Conservation (phyloP, 2,329 filamentous ascomycete species). For the Colletotrichum sojae region DNA sequence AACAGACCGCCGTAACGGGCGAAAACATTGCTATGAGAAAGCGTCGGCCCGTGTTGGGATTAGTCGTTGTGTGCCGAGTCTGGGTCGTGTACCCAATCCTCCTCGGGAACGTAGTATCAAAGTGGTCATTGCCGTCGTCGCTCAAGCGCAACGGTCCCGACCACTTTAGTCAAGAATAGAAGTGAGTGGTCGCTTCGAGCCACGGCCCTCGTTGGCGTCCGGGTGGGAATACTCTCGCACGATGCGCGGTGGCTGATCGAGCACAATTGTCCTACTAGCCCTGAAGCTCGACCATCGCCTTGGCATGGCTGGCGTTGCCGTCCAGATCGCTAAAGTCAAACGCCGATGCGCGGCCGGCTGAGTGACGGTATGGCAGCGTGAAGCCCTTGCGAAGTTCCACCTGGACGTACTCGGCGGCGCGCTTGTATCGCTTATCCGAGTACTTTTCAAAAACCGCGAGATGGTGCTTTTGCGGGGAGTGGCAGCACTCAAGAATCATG, state of each 20-base stretch:
- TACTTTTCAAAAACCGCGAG: constrained; percentile 93
- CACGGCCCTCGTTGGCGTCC: constrained; percentile 17
- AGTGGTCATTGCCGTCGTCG: neutral
- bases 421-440: constrained; percentile 87
- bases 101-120: constrained; percentile 19
- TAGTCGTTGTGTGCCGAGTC: constrained; percentile 28
- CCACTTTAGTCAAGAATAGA: constrained; percentile 23
- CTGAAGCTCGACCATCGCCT: constrained; percentile 37
- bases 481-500: constrained; percentile 90
- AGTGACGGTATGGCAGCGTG: constrained; percentile 62
- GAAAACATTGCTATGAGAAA: constrained; percentile 34
- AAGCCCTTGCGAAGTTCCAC: constrained; percentile 77
- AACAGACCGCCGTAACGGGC: constrained; percentile 32
- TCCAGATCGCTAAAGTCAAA: constrained; percentile 38
- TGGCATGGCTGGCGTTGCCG: constrained; percentile 28
- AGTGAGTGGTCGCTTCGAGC: constrained; percentile 22
- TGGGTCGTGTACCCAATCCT: neutral
- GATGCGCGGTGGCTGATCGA: constrained; percentile 26
- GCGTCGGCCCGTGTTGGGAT: constrained; percentile 8
- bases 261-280: constrained; percentile 38
- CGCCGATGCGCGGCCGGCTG: constrained; percentile 46
- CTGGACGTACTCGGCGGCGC: constrained; percentile 85
- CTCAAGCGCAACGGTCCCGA: neutral
- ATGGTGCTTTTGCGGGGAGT: constrained; percentile 85
- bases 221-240: constrained; percentile 6